Percentiles rank a stretch among this genome's conserved stretches.
phyloP scores from a whole-genome alignment of 805 yeast species.

The Millerozyma miso region DNA sequence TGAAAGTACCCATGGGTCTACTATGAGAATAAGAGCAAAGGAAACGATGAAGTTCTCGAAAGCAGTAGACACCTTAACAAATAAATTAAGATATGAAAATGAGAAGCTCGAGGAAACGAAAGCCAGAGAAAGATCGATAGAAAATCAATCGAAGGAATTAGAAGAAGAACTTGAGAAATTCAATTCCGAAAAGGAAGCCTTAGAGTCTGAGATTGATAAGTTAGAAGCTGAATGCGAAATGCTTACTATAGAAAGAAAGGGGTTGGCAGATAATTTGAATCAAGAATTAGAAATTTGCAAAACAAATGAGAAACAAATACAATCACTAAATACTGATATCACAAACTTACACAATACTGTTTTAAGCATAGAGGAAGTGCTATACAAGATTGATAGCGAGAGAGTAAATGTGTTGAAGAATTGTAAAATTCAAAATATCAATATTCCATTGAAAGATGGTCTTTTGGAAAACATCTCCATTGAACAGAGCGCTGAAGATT shows the following conservation, averaged over 20 bases:
- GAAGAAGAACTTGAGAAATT: slow-evolving; percentile 28
- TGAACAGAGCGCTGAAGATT: slow-evolving; percentile 40
- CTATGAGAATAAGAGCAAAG: slow-evolving; percentile 50
- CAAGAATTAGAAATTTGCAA: slow-evolving; percentile 26
- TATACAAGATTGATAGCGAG: slow-evolving; percentile 52
- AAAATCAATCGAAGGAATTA: slow-evolving; percentile 32
- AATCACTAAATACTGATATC: slow-evolving; percentile 36
- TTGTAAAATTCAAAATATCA: slow-evolving; percentile 69
- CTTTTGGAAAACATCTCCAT: slow-evolving; percentile 58
- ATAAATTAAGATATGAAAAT: slow-evolving; percentile 59
- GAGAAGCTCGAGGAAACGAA: slow-evolving; percentile 54
- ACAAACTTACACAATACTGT: slow-evolving; percentile 26
- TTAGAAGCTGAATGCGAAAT: slow-evolving; percentile 28
- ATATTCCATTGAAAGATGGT: slow-evolving; percentile 60
- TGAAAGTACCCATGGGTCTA: slow-evolving; percentile 63
- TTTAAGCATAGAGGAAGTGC: slow-evolving; percentile 45
- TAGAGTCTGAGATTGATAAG: slow-evolving; percentile 18
- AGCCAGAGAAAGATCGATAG: slow-evolving; percentile 42
- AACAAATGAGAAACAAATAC: slow-evolving; percentile 25
- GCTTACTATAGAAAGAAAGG: slow-evolving; percentile 14
- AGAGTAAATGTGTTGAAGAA: slow-evolving; percentile 57
- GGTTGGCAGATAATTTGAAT: slow-evolving; percentile 7
- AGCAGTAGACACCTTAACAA: slow-evolving; percentile 57
- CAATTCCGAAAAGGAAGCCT: slow-evolving; percentile 27
- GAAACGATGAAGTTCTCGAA: slow-evolving; percentile 60